Percentiles rank a stretch among this genome's conserved stretches.
phyloP scores from a whole-genome alignment of 345 rosid genomes.

The Erucastrum elatum region DNA sequence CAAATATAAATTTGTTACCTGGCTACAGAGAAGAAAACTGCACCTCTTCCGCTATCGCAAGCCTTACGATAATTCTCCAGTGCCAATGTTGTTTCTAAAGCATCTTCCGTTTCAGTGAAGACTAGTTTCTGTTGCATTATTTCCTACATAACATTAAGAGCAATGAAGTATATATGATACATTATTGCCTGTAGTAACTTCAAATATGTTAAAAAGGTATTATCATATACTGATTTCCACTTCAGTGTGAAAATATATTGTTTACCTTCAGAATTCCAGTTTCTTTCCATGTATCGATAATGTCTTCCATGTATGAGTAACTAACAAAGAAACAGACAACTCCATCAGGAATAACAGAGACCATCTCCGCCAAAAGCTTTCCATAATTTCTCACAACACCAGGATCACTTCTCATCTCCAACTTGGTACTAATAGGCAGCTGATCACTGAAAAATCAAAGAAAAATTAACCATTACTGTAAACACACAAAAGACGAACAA shows the following conservation, averaged over 20 bases:
- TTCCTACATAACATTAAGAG: slow-evolving; percentile 54
- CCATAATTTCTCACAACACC: slow-evolving; percentile 97
- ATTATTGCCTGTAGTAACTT: slow-evolving; percentile 5
- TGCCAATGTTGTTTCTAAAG: slow-evolving; percentile 95
- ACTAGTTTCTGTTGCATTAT: slow-evolving; percentile 97
- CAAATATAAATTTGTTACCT: slow-evolving; percentile 49
- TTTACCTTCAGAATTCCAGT: slow-evolving; percentile 82
- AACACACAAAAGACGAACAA: not conserved
- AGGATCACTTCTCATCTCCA: slow-evolving; percentile 98
- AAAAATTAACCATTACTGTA: not conserved
- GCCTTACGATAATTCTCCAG: slow-evolving; percentile 94
- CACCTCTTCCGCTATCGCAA: slow-evolving; percentile 98
- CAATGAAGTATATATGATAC: slow-evolving; percentile 7
- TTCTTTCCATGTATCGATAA: slow-evolving; percentile 88
- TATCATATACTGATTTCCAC: not conserved
- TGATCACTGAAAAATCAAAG: slow-evolving; percentile 74
- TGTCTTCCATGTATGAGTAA: slow-evolving; percentile 98
- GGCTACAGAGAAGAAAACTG: slow-evolving; percentile 96
- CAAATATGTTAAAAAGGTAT: not conserved
- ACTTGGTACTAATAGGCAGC: slow-evolving; percentile 96
- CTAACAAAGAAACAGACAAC: slow-evolving; percentile 97
- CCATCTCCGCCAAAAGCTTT: slow-evolving; percentile 95
- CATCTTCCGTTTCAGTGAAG: slow-evolving; percentile 96
- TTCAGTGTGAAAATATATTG: not conserved
- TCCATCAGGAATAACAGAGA: slow-evolving; percentile 94